Conservation (phyloP, 495 filamentous ascomycete genomes). For the Lasiosphaeria hispida region DNA sequence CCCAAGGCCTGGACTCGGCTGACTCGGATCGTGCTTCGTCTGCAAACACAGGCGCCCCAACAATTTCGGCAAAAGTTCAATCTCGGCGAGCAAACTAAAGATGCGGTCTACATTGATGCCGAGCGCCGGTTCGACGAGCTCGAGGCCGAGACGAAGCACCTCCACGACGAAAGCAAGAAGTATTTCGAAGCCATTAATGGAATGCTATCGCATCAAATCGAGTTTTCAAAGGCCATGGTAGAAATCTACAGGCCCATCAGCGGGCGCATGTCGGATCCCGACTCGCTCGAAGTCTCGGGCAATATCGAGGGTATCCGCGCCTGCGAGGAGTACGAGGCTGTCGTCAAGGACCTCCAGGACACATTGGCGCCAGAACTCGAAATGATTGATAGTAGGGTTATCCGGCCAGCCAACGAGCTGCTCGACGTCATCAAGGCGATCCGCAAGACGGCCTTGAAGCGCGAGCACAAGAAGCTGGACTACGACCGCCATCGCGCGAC, state of each 20-base stretch:
- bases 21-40: background rate
- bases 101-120: conserved; percentile 90
- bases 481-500: conserved; percentile 81
- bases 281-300: conserved; percentile 72
- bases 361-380: conserved; percentile 89
- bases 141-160: conserved; percentile 90
- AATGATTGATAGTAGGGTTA: conserved; percentile 92
- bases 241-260: conserved; percentile 99
- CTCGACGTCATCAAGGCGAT: conserved; percentile 93
- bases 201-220: conserved; percentile 97
- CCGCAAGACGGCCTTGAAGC: conserved; percentile 82
- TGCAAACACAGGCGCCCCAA: conserved; percentile 70
- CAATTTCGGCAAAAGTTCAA: conserved; percentile 89
- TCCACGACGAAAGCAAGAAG: conserved; percentile 93
- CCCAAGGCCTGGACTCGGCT: too few species aligned
- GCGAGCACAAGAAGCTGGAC: conserved; percentile 96
- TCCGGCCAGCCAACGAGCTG: conserved; percentile 91
- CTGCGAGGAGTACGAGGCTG: conserved; percentile 92
- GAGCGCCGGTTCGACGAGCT: conserved; percentile 93
- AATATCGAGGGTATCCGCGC: conserved; percentile 93
- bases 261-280: conserved; percentile 90
- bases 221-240: conserved; percentile 91
- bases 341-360: conserved; percentile 86
- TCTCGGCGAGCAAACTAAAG: conserved; percentile 89
- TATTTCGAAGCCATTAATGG: conserved; percentile 97